Conservation (phyloP, 139 green algal species). For the Tetraselmis striata region DNA sequence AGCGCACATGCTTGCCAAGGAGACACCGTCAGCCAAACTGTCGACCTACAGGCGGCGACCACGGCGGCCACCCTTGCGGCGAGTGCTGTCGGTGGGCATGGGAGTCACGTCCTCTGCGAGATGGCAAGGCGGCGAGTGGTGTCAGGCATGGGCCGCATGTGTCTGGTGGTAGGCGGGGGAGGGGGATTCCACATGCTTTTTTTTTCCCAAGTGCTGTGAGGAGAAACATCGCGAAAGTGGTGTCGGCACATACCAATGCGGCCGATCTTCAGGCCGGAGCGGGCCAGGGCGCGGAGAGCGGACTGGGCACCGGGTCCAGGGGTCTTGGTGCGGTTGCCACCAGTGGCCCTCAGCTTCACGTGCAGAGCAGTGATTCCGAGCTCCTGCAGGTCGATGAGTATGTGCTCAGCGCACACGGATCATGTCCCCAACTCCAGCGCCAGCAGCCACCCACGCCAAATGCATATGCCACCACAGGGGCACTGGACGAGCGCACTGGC, state of each 20-base stretch:
- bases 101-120: slow-evolving; percentile 98
- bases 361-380: slow-evolving; percentile 95
- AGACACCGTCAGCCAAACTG: background rate
- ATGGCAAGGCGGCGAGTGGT: too few relatives aligned
- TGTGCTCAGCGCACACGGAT: too few relatives aligned
- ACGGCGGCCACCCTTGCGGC: slow-evolving; percentile 93
- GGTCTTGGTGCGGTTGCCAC: slow-evolving; percentile 99
- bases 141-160: too few relatives aligned
- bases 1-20: background rate
- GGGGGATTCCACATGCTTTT: too few relatives aligned
- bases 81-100: slow-evolving; percentile 94
- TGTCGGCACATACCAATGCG: slow-evolving; percentile 85
- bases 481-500: too few relatives aligned
- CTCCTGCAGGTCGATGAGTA: slow-evolving; percentile 76
- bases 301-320: slow-evolving; percentile 95
- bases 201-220: too few relatives aligned
- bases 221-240: too few relatives aligned
- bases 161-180: too few relatives aligned
- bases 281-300: slow-evolving; percentile 91
- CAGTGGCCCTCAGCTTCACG: slow-evolving; percentile 98
- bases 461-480: too few relatives aligned
- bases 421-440: too few relatives aligned
- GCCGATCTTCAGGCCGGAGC: slow-evolving; percentile 97
- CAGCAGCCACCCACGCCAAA: too few relatives aligned
- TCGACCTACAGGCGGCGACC: slow-evolving; percentile 79